Conservation (phyloP, 164 flowering plant genomes). For the Aristolochia californica region DNA sequence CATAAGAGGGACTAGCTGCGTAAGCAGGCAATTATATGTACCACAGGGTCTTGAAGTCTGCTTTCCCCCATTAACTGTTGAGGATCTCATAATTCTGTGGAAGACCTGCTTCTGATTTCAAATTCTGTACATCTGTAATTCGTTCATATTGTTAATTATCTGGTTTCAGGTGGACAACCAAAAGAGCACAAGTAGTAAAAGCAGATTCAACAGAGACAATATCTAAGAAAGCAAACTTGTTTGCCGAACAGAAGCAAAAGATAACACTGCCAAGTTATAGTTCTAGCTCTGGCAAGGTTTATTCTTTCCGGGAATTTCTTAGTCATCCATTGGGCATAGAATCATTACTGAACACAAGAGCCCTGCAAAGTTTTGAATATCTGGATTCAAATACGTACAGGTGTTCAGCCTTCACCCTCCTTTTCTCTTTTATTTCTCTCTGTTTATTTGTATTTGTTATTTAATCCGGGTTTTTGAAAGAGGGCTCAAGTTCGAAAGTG, state of each 20-base stretch:
- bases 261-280: slow-evolving; percentile 35
- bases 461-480: neutral
- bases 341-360: slow-evolving; percentile 45
- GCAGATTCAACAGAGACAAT: slow-evolving; percentile 20
- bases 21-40: no score
- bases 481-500: neutral
- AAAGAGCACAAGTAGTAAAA: slow-evolving; percentile 12
- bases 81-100: neutral
- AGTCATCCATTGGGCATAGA: slow-evolving; percentile 55
- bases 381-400: slow-evolving; percentile 50
- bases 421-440: neutral
- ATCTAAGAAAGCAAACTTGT: slow-evolving; percentile 39
- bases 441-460: neutral
- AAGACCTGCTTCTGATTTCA: neutral
- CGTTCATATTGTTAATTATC: neutral
- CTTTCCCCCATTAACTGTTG: neutral
- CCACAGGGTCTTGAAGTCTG: no score
- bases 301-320: slow-evolving; percentile 44
- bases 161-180: slow-evolving; percentile 19
- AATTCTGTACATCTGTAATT: neutral
- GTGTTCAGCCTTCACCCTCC: slow-evolving; percentile 11
- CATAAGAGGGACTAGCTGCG: no score
- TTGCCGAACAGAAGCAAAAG: slow-evolving; percentile 41
- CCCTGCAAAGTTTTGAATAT: slow-evolving; percentile 36
- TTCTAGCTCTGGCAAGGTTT: slow-evolving; percentile 13